A percentile compares a stretch with the other conserved stretches of the same genome.
These are phyloP conservation scores for Aspergillus quadricinctus DNA, from an alignment of 2,329 filamentous ascomycete species.

Conservation along the genomic window DNA sequence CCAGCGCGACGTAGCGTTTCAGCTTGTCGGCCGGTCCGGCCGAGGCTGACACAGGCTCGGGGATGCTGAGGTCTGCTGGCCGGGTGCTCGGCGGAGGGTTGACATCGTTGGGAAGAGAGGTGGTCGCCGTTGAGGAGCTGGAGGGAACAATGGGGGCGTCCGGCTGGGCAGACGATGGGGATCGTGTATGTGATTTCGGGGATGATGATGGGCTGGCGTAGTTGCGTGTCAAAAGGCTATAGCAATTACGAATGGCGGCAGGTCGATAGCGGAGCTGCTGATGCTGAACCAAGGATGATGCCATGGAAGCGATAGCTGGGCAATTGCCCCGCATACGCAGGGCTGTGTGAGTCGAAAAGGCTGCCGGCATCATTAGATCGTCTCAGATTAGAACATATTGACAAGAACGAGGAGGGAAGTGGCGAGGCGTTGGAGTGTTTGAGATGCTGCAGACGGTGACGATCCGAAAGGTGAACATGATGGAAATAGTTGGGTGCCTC, in stretches of 20 bases:
- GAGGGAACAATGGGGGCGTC: slow-evolving; percentile 11
- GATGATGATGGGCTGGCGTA: slow-evolving; percentile 8
- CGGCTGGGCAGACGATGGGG: slow-evolving; percentile 17
- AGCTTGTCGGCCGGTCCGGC: slow-evolving; percentile 38
- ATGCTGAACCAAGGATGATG: background rate
- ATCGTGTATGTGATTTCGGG: slow-evolving; percentile 15
- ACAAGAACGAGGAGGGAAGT: background rate
- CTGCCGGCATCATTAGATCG: background rate
- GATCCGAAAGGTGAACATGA: background rate
- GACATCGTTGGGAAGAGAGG: slow-evolving; percentile 35
- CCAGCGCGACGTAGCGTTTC: slow-evolving; percentile 46
- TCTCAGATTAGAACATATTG: background rate
- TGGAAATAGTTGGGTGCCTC: background rate
- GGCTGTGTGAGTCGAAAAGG: background rate
- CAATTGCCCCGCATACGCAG: background rate
- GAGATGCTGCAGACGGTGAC: background rate
- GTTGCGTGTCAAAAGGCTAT: background rate
- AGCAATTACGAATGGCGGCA: background rate
- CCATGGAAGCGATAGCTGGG: background rate
- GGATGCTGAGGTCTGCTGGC: slow-evolving; percentile 64
- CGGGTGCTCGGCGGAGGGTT: slow-evolving; percentile 72
- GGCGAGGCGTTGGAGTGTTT: background rate
- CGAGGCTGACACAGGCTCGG: slow-evolving; percentile 46
- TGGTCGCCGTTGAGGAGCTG: slow-evolving; percentile 15
- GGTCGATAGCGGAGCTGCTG: background rate